Base-by-base conservation (phyloP, 2,329 filamentous ascomycete genomes). In the Sporothrix pseudoabietina region DNA sequence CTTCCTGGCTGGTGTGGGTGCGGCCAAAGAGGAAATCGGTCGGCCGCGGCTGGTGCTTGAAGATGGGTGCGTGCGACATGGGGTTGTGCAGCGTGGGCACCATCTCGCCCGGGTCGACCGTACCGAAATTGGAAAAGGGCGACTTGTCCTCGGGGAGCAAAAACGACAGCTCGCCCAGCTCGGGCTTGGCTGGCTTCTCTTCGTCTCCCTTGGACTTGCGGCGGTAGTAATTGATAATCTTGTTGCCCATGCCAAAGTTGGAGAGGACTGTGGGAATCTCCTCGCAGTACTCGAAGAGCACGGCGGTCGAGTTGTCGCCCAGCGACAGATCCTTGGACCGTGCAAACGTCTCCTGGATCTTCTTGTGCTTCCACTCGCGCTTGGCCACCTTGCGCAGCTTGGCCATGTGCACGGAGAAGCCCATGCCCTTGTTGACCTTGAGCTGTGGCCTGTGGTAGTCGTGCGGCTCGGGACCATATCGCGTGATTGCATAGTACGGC, bases 161-260 rank as follows among this genome's bases (percentile, higher is more conserved):
- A 16, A 97, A 91, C 66, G 92, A 91, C 2, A 93, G 92, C 82
- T 99, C 96, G 74, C 96, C 96, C 75, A 99, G 88, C 4, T 97
- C 94, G 63, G 87, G 85, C 84, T 94, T 97, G 0, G 93, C 92
- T 0, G 93, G 87, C 71, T 89, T 87, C 68, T 90, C 88, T 75
- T 96, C 93, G 63, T 97, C 93, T 47, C 87, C 87, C 55, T 88
- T 88, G 79, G 94, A 92, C 78, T 94, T 94, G 74, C 94, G 90
- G 54, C 94, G 92, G 80, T 98, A 98, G 82, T 98, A 99, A 81
- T 99, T 98, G 84, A 98, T 94, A 74, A 99, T 88, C 71, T 94
- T 92, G 80, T 92, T 97, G 71, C 94, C 94, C 96, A 99, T 99
- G 76, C 95, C 96, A 78, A 98, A 97, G 79, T 97, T 98, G 59